These are phyloP conservation scores for Penicillium nordicum DNA, from an alignment of 2,329 filamentous ascomycete species.

Conservation along the genomic window DNA sequence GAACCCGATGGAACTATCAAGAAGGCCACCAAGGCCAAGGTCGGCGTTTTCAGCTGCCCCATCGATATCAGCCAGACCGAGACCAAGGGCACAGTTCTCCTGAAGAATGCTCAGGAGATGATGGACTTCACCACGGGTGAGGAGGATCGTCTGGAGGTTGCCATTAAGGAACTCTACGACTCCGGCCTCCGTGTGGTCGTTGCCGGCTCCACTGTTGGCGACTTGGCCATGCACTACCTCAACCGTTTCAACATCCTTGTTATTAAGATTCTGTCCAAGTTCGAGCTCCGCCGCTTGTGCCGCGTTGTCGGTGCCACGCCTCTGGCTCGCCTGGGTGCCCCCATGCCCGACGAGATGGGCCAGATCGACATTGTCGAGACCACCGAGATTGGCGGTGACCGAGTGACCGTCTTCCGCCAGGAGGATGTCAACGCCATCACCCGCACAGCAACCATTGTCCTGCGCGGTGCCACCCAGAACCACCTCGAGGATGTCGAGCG, in stretches of 20 bases:
- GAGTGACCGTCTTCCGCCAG: conserved; percentile 97
- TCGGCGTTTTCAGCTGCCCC: conserved; percentile 92
- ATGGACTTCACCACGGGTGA: conserved; percentile 97
- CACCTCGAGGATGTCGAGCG: conserved; percentile 96
- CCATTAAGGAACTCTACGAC: conserved; percentile 94
- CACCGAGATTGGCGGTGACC: conserved; percentile 93
- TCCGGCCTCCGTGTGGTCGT: conserved; percentile 88
- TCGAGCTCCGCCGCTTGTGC: conserved; percentile 91
- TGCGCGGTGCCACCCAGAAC: conserved; percentile 95
- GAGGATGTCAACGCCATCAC: conserved; percentile 76
- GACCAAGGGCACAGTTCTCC: conserved; percentile 94
- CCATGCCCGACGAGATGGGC: conserved; percentile 99
- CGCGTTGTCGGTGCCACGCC: conserved; percentile 94
- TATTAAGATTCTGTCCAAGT: conserved; percentile 97
- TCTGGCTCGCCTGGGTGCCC: conserved; percentile 89
- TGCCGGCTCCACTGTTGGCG: conserved; percentile 88
- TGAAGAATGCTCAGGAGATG: conserved; percentile 99
- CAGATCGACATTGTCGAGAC: conserved; percentile 93
- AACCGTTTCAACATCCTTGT: conserved; percentile 95
- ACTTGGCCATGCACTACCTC: conserved; percentile 94
- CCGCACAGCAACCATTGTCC: conserved; percentile 87
- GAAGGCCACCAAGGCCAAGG: conserved; percentile 89
- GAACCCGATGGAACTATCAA: conserved; percentile 91
- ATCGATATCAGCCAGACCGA: conserved; percentile 96
- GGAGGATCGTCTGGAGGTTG: conserved; percentile 82